These are phyloP conservation scores for Albugo candida DNA, from an alignment of 352 stramenopile genomes.

Conservation along the genomic window DNA sequence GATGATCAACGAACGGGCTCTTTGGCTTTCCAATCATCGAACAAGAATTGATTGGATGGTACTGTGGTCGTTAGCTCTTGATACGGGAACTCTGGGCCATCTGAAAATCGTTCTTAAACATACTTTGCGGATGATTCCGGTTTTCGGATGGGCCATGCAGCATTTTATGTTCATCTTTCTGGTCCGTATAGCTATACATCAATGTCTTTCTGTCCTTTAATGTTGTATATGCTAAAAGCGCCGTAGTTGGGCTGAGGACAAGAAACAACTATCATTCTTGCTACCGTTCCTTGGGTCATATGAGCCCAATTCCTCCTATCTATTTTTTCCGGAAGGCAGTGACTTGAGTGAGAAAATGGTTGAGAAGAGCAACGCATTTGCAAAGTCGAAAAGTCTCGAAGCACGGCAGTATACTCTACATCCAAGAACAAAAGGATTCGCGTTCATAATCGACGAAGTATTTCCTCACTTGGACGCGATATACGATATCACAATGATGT, in stretches of 20 bases:
- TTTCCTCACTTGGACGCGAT: slow-evolving; percentile 33
- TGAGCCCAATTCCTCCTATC: slow-evolving; percentile 37
- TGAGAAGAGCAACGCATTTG: slow-evolving; percentile 37
- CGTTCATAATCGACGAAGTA: slow-evolving; percentile 48
- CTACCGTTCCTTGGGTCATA: slow-evolving; percentile 27
- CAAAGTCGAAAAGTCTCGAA: slow-evolving; percentile 22
- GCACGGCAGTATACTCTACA: slow-evolving; percentile 47
- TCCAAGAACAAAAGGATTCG: slow-evolving; percentile 53
- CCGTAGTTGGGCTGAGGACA: slow-evolving; percentile 40
- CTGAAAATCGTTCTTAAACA: slow-evolving; percentile 64
- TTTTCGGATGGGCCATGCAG: slow-evolving; percentile 78
- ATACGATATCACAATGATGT: slow-evolving; percentile 74
- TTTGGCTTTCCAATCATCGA: slow-evolving; percentile 66
- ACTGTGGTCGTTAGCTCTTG: slow-evolving; percentile 44
- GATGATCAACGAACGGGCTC: slow-evolving; percentile 26
- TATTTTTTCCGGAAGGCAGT: slow-evolving; percentile 69
- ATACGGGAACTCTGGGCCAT: slow-evolving; percentile 24
- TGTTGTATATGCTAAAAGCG: slow-evolving; percentile 13
- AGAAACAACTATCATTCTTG: slow-evolving; percentile 25
- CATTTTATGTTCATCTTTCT: slow-evolving; percentile 75
- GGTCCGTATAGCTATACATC: slow-evolving; percentile 7
- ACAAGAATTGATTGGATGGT: slow-evolving; percentile 77
- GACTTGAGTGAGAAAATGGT: slow-evolving; percentile 48
- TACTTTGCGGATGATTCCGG: slow-evolving; percentile 38
- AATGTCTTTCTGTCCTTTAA: background rate